Conservation (phyloP, 352 stramenopile genomes). For the Phytopythium helicoides region DNA sequence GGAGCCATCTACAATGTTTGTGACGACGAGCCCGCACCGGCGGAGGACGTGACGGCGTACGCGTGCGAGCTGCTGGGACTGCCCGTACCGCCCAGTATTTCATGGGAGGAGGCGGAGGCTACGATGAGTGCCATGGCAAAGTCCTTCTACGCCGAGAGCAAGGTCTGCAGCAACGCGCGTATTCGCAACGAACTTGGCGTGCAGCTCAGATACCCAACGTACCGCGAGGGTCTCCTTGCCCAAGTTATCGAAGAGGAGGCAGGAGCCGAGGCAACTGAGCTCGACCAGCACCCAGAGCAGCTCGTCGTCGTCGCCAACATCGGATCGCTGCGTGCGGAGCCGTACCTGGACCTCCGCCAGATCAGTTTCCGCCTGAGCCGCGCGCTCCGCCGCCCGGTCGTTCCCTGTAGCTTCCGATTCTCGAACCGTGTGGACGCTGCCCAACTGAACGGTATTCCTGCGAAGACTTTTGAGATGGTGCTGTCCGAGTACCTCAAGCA, state of each 20-base stretch:
- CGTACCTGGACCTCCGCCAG: slow-evolving; percentile 73
- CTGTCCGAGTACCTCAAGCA: slow-evolving; percentile 39
- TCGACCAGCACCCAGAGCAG: slow-evolving; percentile 8
- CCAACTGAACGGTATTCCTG: slow-evolving; percentile 58
- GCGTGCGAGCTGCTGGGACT: slow-evolving; percentile 70
- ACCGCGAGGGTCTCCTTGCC: slow-evolving; percentile 75
- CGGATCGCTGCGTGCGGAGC: slow-evolving; percentile 63
- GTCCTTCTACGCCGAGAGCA: slow-evolving; percentile 86
- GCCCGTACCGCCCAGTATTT: slow-evolving; percentile 39
- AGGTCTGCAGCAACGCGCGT: slow-evolving; percentile 67
- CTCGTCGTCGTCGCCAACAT: slow-evolving; percentile 73
- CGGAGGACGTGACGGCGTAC: slow-evolving; percentile 75
- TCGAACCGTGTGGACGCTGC: slow-evolving; percentile 60
- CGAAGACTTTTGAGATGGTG: slow-evolving; percentile 67
- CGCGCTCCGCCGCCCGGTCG: slow-evolving; percentile 39
- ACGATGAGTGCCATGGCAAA: slow-evolving; percentile 87
- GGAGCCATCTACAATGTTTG: slow-evolving; percentile 88
- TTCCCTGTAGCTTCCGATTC: slow-evolving; percentile 78
- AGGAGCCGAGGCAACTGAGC: neutral
- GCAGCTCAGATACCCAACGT: slow-evolving; percentile 68
- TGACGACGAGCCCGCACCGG: slow-evolving; percentile 85
- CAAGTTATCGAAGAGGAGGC: slow-evolving; percentile 67
- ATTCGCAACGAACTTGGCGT: slow-evolving; percentile 80
- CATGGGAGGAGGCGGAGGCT: slow-evolving; percentile 69
- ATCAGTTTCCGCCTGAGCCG: slow-evolving; percentile 67